A percentile compares a stretch with the other conserved stretches of the same genome.
phyloP scores from a whole-genome alignment of 164 flowering plant species.

The Annona cherimola region DNA sequence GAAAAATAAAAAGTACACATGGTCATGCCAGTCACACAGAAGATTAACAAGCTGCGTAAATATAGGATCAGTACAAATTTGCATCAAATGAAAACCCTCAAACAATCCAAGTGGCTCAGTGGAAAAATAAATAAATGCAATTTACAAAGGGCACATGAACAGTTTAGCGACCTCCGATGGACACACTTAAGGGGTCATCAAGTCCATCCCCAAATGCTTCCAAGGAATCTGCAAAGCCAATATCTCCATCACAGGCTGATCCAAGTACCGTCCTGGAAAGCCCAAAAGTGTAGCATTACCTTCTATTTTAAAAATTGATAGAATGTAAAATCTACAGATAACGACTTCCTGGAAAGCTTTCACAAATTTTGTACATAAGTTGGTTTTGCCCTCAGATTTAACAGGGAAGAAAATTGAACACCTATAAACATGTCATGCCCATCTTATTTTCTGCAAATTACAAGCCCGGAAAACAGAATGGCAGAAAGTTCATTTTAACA shows the following conservation, averaged over 20 bases:
- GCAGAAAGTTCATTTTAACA: neutral
- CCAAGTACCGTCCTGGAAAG: slow-evolving; percentile 59
- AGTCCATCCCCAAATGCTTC: slow-evolving; percentile 84
- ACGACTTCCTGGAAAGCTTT: neutral
- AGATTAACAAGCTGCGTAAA: neutral
- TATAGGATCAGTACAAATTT: neutral
- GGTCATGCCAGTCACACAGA: no score
- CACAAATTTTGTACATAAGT: no score
- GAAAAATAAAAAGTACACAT: no score
- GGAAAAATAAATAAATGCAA: neutral
- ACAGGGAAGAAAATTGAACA: no score
- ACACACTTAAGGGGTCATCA: slow-evolving; percentile 85
- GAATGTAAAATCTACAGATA: neutral
- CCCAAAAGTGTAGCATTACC: slow-evolving; percentile 5
- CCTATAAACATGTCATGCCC: no score
- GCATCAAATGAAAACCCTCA: neutral
- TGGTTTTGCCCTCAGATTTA: no score
- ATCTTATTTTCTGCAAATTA: no score
- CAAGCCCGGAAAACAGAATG: neutral
- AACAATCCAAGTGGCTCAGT: neutral
- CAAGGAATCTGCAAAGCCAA: slow-evolving; percentile 66
- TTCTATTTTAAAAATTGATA: neutral
- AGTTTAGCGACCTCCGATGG: slow-evolving; percentile 71
- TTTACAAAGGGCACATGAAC: neutral
- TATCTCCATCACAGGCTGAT: slow-evolving; percentile 68